Evolutionary conservation across 768 basidiomycete species (phyloP).

Genomic region (Mycena amicta): DNA sequence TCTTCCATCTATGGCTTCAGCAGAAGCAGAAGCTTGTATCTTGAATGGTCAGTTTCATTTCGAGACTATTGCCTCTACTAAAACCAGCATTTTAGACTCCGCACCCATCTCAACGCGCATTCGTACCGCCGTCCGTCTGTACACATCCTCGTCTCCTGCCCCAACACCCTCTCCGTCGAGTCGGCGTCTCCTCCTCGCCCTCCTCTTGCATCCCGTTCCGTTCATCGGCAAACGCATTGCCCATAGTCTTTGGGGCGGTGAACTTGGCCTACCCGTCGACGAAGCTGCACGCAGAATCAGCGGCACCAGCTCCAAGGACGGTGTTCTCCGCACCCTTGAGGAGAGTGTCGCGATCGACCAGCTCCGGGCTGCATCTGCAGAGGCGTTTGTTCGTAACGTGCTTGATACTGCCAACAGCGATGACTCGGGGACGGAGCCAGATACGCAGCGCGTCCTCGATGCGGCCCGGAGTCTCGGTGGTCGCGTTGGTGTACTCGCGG

Average conservation of each 20-base stretch:
- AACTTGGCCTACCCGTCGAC: slow-evolving; percentile 48
- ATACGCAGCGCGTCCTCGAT: slow-evolving; percentile 52
- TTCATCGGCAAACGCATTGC: slow-evolving; percentile 22
- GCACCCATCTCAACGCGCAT: slow-evolving; percentile 19
- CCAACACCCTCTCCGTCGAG: no score
- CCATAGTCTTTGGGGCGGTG: slow-evolving; percentile 36
- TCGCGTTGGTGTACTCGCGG: slow-evolving; percentile 52
- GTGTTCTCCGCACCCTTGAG: slow-evolving; percentile 17
- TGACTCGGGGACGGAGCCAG: slow-evolving; percentile 44
- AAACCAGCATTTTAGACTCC: not conserved
- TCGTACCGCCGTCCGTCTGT: slow-evolving; percentile 14
- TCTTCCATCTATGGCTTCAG: not conserved
- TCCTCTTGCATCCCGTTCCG: slow-evolving; percentile 30
- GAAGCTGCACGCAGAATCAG: slow-evolving; percentile 45
- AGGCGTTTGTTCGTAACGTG: slow-evolving; percentile 56
- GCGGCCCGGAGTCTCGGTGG: slow-evolving; percentile 70
- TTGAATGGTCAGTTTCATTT: slow-evolving; percentile 31
- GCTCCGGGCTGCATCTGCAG: slow-evolving; percentile 54
- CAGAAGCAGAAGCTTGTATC: slow-evolving; percentile 31
- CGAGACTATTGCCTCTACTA: not conserved
- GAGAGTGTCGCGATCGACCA: slow-evolving; percentile 45
- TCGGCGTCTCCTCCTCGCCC: slow-evolving; percentile 9
- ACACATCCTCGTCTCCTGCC: not conserved
- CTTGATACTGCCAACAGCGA: slow-evolving; percentile 25
- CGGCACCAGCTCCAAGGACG: slow-evolving; percentile 13